Percentiles rank a stretch among this genome's conserved stretches.
Conservation (phyloP, 352 stramenopile genomes). For the Pythium monospermum region DNA sequence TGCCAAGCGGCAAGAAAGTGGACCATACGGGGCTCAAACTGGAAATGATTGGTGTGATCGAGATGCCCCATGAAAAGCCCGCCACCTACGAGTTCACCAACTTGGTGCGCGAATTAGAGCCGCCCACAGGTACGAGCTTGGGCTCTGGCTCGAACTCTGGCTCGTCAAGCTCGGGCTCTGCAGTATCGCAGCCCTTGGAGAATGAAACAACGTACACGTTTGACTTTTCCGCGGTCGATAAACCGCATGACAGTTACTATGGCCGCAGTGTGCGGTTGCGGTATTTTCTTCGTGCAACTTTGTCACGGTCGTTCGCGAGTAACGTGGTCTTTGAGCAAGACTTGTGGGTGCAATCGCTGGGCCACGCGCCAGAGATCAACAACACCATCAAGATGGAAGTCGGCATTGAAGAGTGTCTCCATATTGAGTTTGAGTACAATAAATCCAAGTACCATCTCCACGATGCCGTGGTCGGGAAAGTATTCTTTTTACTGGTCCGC, state of each 20-base stretch:
- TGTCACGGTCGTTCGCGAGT: slow-evolving; percentile 89
- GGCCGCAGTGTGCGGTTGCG: slow-evolving; percentile 93
- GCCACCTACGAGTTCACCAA: slow-evolving; percentile 91
- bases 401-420: slow-evolving; percentile 99
- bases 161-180: too few species aligned
- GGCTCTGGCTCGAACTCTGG: too few species aligned
- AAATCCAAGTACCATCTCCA: slow-evolving; percentile 95
- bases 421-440: slow-evolving; percentile 99
- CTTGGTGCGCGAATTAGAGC: slow-evolving; percentile 87
- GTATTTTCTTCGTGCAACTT: slow-evolving; percentile 94
- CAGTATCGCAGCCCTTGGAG: slow-evolving; percentile 33
- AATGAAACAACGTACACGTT: slow-evolving; percentile 81
- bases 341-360: slow-evolving; percentile 86
- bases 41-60: slow-evolving; percentile 94
- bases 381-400: slow-evolving; percentile 97
- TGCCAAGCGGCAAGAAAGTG: slow-evolving; percentile 89
- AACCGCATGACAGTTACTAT: slow-evolving; percentile 96
- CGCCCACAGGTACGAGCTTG: slow-evolving; percentile 54
- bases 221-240: slow-evolving; percentile 92
- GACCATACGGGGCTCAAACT: slow-evolving; percentile 96
- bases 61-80: slow-evolving; percentile 76
- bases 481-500: slow-evolving; percentile 97
- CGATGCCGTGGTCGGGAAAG: slow-evolving; percentile 96
- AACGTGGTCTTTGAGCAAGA: slow-evolving; percentile 93
- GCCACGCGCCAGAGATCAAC: slow-evolving; percentile 66